Evolutionary conservation across 2,329 filamentous ascomycete species (phyloP), one percentile per base, ranked within the genome.

Genomic region (Exophiala alcalophila): DNA sequence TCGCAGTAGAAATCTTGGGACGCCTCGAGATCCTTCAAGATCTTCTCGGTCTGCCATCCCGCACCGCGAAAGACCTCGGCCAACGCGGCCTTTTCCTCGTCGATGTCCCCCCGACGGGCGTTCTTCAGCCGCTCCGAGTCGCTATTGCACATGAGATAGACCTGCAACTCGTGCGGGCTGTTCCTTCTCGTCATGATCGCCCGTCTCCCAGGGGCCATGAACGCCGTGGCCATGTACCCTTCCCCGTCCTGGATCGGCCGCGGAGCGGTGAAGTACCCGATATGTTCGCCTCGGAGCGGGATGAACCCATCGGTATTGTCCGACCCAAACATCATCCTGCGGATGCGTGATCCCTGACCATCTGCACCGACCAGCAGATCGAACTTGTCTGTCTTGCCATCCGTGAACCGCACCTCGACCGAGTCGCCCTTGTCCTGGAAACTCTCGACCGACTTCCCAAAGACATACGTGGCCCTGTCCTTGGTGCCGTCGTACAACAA

Each of bases 1-100:
- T 68, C 62, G 33, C 64, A 63, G 52, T 76, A 76, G 40, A 76
- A 75, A 50, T 76, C 67, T 52, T 64, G 41, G 34, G 62, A 27
- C 4, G 47, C 25, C 8, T 62, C 52, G 57, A 80, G 59, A 0
- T 57, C 65, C 2, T 66, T 53, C 1, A 80, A 23, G 1, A 78
- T 53, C 11, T 70, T 50, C 0, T 66, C 54, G 0, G 63, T 56
- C 43, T 71, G 56, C 73, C 72, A 78, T 1, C 70, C 73, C 0
- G 61, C 61, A 30, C 64, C 70, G 1, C 54, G 48, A 40, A 73
- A 70, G 0, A 67, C 41, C 16, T 69, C 60, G 2, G 59, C 51
- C 40, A 71, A 54, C 0, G 61, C 61, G 4, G 60, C 53, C 50
- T 73, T 72, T 46, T 73, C 61, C 25, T 62, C 61, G 19, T 59